phyloP scores from a whole-genome alignment of 2,329 filamentous ascomycete species.

The Colletotrichum godetiae region DNA sequence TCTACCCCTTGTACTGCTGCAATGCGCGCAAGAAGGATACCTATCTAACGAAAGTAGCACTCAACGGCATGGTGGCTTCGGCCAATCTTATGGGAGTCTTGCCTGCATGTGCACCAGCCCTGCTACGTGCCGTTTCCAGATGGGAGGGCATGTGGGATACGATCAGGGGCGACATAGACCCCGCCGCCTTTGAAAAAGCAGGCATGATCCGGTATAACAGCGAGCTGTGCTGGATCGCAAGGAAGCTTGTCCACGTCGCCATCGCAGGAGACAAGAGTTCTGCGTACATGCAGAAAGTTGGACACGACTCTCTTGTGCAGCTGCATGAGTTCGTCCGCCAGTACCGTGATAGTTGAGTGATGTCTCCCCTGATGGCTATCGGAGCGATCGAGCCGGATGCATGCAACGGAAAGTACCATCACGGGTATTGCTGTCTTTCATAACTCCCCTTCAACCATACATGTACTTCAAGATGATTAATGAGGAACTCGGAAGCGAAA shows the following conservation, averaged over 20 bases:
- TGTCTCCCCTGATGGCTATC: neutral
- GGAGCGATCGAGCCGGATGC: too few species aligned
- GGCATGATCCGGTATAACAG: conserved; percentile 27
- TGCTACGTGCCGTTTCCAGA: conserved; percentile 35
- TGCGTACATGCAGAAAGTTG: conserved; percentile 30
- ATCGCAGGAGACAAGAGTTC: conserved; percentile 26
- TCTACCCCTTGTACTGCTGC: fast-evolving
- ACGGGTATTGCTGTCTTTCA: neutral
- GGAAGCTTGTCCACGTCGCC: conserved; percentile 24
- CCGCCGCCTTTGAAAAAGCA: neutral
- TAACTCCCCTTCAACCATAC: neutral
- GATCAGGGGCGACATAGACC: neutral
- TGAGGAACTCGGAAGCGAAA: neutral
- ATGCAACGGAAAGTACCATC: neutral
- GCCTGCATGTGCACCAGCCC: conserved; percentile 6
- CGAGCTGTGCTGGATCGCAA: conserved; percentile 32
- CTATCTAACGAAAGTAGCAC: conserved; percentile 1
- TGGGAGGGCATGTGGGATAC: conserved; percentile 39
- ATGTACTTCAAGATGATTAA: neutral
- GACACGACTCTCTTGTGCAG: conserved; percentile 27
- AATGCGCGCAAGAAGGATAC: neutral
- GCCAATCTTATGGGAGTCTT: conserved; percentile 36
- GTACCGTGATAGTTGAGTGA: conserved; percentile 8
- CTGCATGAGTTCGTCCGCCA: conserved; percentile 28
- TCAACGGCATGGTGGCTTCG: conserved; percentile 30